Evolutionary conservation across 1,139 yeast species (phyloP).

Genomic region (Geotrichum europaeum): DNA sequence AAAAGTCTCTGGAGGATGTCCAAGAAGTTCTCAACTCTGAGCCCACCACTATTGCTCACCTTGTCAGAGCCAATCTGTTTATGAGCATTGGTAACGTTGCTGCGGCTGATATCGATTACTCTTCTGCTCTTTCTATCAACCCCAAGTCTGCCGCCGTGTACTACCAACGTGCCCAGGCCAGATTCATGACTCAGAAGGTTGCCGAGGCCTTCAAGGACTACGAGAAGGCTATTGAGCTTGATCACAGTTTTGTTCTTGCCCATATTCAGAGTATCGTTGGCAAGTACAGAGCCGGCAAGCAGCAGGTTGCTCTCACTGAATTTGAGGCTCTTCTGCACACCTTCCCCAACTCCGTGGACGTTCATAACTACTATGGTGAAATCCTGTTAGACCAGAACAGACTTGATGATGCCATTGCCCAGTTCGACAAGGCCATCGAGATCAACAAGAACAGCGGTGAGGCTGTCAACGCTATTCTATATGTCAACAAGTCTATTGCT

Average conservation of each 20-base stretch:
- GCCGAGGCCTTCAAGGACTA: slow-evolving; percentile 69
- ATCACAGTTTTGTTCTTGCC: slow-evolving; percentile 74
- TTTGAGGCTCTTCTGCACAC: slow-evolving; percentile 68
- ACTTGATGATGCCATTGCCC: slow-evolving; percentile 64
- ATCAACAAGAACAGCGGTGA: slow-evolving; percentile 42
- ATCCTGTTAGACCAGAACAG: slow-evolving; percentile 79
- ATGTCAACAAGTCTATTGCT: slow-evolving; percentile 79
- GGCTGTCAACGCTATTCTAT: slow-evolving; percentile 82
- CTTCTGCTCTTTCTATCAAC: slow-evolving; percentile 62
- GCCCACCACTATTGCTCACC: slow-evolving; percentile 79
- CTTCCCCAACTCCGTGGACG: slow-evolving; percentile 85
- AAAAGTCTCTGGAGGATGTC: slow-evolving; percentile 53
- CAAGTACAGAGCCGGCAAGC: slow-evolving; percentile 72
- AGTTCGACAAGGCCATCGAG: slow-evolving; percentile 81
- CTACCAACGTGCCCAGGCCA: slow-evolving; percentile 92
- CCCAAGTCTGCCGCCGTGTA: slow-evolving; percentile 73
- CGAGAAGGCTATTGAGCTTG: slow-evolving; percentile 65
- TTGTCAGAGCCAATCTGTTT: slow-evolving; percentile 73
- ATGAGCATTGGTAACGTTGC: slow-evolving; percentile 64
- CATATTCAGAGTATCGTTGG: slow-evolving; percentile 92
- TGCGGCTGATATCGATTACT: slow-evolving; percentile 65
- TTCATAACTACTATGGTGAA: slow-evolving; percentile 94
- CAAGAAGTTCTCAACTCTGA: slow-evolving; percentile 56
- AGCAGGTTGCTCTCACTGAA: slow-evolving; percentile 53
- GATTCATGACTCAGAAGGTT: slow-evolving; percentile 73